Evolutionary conservation across 805 yeast genomes (phyloP).

Genomic region (Tetrapisispora iriomotensis): DNA sequence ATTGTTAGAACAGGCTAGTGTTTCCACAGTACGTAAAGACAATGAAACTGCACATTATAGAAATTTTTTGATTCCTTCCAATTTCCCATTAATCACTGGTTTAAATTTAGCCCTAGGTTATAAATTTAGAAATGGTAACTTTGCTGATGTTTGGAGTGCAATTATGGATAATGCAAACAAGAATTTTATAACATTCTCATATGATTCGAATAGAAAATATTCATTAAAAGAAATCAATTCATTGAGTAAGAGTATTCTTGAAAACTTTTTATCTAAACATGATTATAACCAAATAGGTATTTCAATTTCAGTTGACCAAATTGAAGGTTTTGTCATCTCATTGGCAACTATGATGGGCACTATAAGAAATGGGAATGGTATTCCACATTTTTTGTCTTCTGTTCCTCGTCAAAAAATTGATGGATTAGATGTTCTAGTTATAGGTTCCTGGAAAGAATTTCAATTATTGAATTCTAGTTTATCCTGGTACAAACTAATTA

Average conservation of each 20-base stretch:
- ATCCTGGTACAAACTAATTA: conserved; percentile 24
- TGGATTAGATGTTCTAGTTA: conserved; percentile 26
- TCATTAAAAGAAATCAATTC: conserved; percentile 17
- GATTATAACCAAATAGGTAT: conserved; percentile 21
- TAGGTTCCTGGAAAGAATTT: conserved; percentile 22
- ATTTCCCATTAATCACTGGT: conserved; percentile 59
- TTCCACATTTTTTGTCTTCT: conserved; percentile 34
- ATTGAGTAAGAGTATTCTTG: conserved; percentile 13
- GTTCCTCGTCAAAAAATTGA: conserved; percentile 22
- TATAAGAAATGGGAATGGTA: conserved; percentile 25
- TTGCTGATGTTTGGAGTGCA: conserved; percentile 65
- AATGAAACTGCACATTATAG: conserved; percentile 71
- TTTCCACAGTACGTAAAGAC: conserved; percentile 51
- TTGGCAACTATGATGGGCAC: conserved; percentile 37
- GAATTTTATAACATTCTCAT: conserved; percentile 16
- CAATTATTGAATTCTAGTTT: conserved; percentile 17
- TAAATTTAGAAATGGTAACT: conserved; percentile 61
- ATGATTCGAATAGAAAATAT: conserved; percentile 12
- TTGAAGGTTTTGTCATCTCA: conserved; percentile 31
- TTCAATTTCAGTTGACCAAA: conserved; percentile 21
- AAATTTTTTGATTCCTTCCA: conserved; percentile 64
- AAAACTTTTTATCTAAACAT: conserved; percentile 5
- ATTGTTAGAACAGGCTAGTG: conserved; percentile 52
- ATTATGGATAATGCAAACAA: conserved; percentile 27
- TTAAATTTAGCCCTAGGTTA: conserved; percentile 55